These are phyloP conservation scores for Proliferodiscus dingleyae DNA, from an alignment of 2,329 filamentous ascomycete species.

Conservation along the genomic window DNA sequence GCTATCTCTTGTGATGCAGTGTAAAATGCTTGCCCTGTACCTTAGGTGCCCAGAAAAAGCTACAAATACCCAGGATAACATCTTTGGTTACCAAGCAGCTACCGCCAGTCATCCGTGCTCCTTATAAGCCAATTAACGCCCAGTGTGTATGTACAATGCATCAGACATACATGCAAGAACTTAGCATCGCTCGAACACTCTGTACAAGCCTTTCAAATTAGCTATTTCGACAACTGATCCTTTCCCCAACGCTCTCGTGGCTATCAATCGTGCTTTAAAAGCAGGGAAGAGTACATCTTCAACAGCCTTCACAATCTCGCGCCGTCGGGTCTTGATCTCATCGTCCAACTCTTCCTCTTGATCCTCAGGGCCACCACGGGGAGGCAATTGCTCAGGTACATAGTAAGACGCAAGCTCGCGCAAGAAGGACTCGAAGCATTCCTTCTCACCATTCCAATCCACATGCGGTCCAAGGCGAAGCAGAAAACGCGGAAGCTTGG, in stretches of 20 bases:
- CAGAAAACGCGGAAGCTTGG: constrained; percentile 84
- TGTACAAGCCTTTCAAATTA: constrained; percentile 85
- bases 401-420: constrained; percentile 85
- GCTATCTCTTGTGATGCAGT: not conserved
- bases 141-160: constrained; percentile 1
- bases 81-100: not conserved
- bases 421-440: constrained; percentile 82
- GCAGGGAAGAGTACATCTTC: constrained; percentile 89
- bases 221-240: constrained; percentile 79
- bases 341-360: constrained; percentile 41
- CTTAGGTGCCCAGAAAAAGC: not conserved
- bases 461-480: constrained; percentile 84
- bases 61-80: not conserved
- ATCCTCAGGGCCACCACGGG: constrained; percentile 35
- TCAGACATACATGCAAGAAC: not conserved
- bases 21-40: constrained; percentile 1
- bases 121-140: not conserved
- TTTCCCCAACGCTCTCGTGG: constrained; percentile 70
- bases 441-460: constrained; percentile 78
- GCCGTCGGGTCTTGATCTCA: constrained; percentile 52
- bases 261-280: constrained; percentile 76
- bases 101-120: not conserved
- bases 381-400: constrained; percentile 77
- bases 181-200: constrained; percentile 90
- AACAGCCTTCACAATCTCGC: constrained; percentile 67